Percentiles rank a stretch among this genome's conserved stretches.
Evolutionary conservation across 768 basidiomycete genomes (phyloP).

Genomic region (Tylopilus cervinicoccineus): DNA sequence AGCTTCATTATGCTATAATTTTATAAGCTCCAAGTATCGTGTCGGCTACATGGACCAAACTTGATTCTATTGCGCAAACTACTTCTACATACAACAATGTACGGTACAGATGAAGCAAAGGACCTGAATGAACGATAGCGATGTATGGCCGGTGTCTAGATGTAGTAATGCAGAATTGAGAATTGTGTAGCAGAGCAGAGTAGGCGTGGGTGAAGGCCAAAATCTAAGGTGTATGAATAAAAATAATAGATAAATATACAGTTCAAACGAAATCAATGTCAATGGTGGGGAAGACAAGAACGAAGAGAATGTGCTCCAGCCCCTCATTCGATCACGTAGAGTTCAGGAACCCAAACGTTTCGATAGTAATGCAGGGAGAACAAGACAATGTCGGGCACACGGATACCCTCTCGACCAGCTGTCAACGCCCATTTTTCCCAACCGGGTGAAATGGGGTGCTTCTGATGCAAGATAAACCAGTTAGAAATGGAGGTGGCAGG

Average conservation of each 20-base stretch:
- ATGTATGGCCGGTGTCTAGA: not conserved
- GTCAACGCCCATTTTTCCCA: slow-evolving; percentile 21
- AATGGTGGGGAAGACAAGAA: not conserved
- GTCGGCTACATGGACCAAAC: not conserved
- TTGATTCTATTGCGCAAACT: not conserved
- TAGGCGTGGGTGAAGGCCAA: not conserved
- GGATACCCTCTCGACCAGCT: slow-evolving; percentile 13
- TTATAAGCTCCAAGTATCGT: not conserved
- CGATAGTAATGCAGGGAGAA: slow-evolving; percentile 24
- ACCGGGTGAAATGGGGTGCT: slow-evolving; percentile 5
- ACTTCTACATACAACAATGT: not conserved
- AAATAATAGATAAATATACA: slow-evolving; percentile 5
- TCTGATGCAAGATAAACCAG: not conserved
- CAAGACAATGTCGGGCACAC: slow-evolving; percentile 14
- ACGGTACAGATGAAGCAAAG: not conserved
- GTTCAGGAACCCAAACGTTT: slow-evolving; percentile 27
- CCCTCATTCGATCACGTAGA: slow-evolving; percentile 25
- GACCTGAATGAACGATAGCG: not conserved
- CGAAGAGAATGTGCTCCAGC: not conserved
- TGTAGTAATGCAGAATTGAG: not conserved
- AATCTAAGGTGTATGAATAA: no score
- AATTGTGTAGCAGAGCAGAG: not conserved
- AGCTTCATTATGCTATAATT: no score
- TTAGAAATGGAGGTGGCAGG: not conserved
- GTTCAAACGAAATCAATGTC: not conserved